Evolutionary conservation across 768 basidiomycete genomes (phyloP).

Genomic region (Suillus variegatus): DNA sequence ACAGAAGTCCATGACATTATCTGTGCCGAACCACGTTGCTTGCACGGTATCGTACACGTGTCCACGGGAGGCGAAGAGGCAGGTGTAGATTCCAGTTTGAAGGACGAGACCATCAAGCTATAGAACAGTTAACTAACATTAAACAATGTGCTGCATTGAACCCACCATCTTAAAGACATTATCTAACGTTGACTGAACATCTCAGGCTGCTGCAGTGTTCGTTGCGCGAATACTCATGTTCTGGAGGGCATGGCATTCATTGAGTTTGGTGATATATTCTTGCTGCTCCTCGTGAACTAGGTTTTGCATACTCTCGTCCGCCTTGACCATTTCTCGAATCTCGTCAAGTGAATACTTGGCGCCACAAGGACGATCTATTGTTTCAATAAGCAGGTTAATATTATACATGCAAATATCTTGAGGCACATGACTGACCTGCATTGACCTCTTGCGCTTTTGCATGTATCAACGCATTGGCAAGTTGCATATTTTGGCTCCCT

Average conservation of each 20-base stretch:
- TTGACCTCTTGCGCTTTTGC: slow-evolving; percentile 3
- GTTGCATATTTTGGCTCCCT: background rate
- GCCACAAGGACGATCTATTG: background rate
- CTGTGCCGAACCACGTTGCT: slow-evolving; percentile 7
- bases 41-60: background rate
- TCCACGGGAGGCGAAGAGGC: slow-evolving; percentile 3
- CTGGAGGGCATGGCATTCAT: background rate
- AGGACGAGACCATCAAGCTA: slow-evolving; percentile 9
- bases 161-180: background rate
- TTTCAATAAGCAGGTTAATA: background rate
- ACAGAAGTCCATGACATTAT: slow-evolving; percentile 12
- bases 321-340: slow-evolving; percentile 2
- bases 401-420: too few relatives aligned
- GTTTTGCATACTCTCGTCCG: background rate
- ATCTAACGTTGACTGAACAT: background rate
- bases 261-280: slow-evolving; percentile 4
- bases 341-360: background rate
- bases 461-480: background rate
- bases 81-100: slow-evolving; percentile 1
- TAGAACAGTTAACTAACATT: background rate
- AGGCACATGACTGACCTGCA: background rate
- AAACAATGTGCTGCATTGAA: background rate
- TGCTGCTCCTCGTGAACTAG: background rate
- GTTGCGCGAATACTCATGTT: slow-evolving; percentile 1
- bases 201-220: slow-evolving; percentile 9